phyloP scores from a whole-genome alignment of 2,329 filamentous ascomycete species.

The Ophiostoma australiae region DNA sequence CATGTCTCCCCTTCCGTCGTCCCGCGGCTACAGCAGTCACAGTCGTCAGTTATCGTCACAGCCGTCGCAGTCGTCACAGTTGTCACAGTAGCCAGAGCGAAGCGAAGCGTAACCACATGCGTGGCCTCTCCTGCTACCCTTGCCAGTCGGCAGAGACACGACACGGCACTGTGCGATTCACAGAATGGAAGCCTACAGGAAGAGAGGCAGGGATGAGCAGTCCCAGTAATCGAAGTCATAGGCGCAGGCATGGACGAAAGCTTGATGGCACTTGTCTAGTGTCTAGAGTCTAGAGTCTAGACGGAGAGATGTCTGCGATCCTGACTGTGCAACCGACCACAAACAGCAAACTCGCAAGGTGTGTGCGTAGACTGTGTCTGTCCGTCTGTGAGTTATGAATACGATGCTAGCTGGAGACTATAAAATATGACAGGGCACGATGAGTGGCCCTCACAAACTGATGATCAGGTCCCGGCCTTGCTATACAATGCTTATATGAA shows the following conservation, averaged over 20 bases:
- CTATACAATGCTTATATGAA: not conserved
- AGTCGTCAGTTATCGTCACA: not conserved
- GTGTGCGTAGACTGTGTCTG: not conserved
- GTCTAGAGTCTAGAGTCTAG: too few species aligned
- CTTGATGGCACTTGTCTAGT: not conserved
- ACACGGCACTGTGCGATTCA: not conserved
- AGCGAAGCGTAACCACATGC: constrained; percentile 3
- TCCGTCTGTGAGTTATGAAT: not conserved
- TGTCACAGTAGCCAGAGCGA: not conserved
- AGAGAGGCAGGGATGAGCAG: not conserved
- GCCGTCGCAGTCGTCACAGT: not conserved
- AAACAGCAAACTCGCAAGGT: too few species aligned
- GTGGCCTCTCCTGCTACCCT: not conserved
- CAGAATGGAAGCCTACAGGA: constrained; percentile 4
- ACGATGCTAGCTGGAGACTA: not conserved
- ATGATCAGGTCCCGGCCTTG: not conserved
- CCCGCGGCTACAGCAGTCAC: not conserved
- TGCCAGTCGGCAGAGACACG: not conserved
- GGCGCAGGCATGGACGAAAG: not conserved
- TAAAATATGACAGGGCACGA: not conserved
- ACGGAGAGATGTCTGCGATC: too few species aligned
- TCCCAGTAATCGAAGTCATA: not conserved
- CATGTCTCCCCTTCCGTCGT: not conserved
- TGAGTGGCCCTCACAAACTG: not conserved
- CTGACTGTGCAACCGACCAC: too few species aligned